A percentile compares a stretch with the other conserved stretches of the same genome.
These are phyloP conservation scores for Exophiala calicioides DNA, from an alignment of 2,329 filamentous ascomycete species.

Conservation along the genomic window DNA sequence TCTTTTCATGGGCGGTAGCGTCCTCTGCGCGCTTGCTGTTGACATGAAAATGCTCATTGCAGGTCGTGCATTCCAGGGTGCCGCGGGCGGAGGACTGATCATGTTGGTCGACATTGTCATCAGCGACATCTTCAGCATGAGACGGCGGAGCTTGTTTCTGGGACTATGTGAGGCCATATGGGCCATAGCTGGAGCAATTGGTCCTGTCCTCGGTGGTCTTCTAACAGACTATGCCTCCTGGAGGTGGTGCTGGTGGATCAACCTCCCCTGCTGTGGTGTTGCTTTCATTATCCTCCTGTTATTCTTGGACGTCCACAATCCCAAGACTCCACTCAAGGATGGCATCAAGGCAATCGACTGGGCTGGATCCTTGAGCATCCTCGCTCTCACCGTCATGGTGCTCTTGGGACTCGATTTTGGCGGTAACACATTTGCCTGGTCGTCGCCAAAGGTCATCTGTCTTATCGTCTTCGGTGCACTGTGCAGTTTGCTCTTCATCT, in stretches of 20 bases:
- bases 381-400: slow-evolving; percentile 79
- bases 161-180: slow-evolving; percentile 48
- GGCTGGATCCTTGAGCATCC: slow-evolving; percentile 61
- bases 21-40: slow-evolving; percentile 50
- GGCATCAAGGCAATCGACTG: slow-evolving; percentile 57
- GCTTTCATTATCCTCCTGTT: slow-evolving; percentile 52
- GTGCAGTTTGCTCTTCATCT: slow-evolving; percentile 63
- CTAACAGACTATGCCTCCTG: slow-evolving; percentile 41
- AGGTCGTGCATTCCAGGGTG: slow-evolving; percentile 57
- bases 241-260: slow-evolving; percentile 60
- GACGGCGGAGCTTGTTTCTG: slow-evolving; percentile 37
- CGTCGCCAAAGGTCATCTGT: slow-evolving; percentile 71
- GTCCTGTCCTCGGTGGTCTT: slow-evolving; percentile 55
- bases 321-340: slow-evolving; percentile 47
- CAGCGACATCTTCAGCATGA: slow-evolving; percentile 54
- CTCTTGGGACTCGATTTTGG: slow-evolving; percentile 78
- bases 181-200: slow-evolving; percentile 54
- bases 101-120: slow-evolving; percentile 51
- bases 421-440: slow-evolving; percentile 72
- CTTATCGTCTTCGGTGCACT: slow-evolving; percentile 72
- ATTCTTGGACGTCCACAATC: slow-evolving; percentile 57
- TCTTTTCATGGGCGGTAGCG: slow-evolving; percentile 55
- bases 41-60: slow-evolving; percentile 52
- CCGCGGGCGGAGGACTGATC: slow-evolving; percentile 49
- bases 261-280: slow-evolving; percentile 51